Percentiles rank a stretch among this genome's conserved stretches.
Evolutionary conservation across 192 early-diverging fungal species (phyloP).

Genomic region (Gamsiella multidivaricata): DNA sequence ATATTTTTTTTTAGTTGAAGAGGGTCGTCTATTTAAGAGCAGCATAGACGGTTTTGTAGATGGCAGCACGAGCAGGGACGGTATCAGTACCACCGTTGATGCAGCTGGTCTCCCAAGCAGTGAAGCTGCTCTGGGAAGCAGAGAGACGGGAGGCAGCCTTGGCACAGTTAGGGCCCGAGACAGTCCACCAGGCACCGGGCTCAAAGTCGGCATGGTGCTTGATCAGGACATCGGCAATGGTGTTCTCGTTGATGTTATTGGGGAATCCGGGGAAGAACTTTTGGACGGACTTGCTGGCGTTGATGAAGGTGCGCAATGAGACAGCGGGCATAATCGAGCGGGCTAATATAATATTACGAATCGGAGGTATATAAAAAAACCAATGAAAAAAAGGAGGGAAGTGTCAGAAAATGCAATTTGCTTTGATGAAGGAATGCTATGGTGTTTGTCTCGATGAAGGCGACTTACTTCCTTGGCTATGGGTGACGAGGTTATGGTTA

Average conservation of each 20-base stretch:
- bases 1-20: too few relatives aligned
- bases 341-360: slow-evolving; percentile 12
- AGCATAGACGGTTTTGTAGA: slow-evolving; percentile 37
- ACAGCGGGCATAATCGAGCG: slow-evolving; percentile 47
- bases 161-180: slow-evolving; percentile 34
- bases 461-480: slow-evolving; percentile 41
- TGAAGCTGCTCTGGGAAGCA: slow-evolving; percentile 18
- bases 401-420: background rate
- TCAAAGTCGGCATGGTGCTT: slow-evolving; percentile 42
- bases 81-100: slow-evolving; percentile 39
- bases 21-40: slow-evolving; percentile 23
- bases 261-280: slow-evolving; percentile 45
- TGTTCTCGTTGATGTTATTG: slow-evolving; percentile 12
- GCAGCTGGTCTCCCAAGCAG: slow-evolving; percentile 32
- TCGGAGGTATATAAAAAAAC: background rate
- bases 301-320: slow-evolving; percentile 33
- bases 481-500: slow-evolving; percentile 33
- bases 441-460: background rate
- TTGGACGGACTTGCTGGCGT: slow-evolving; percentile 46
- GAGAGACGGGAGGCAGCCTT: slow-evolving; percentile 9
- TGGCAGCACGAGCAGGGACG: slow-evolving; percentile 29
- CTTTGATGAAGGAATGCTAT: background rate
- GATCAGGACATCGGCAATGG: slow-evolving; percentile 45
- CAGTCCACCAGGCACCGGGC: slow-evolving; percentile 51
- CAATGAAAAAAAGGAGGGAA: background rate